Percentiles rank a stretch among this genome's conserved stretches.
These are phyloP conservation scores for Calonectria multiphialidica DNA, from an alignment of 2,329 filamentous ascomycete genomes.

Conservation along the genomic window DNA sequence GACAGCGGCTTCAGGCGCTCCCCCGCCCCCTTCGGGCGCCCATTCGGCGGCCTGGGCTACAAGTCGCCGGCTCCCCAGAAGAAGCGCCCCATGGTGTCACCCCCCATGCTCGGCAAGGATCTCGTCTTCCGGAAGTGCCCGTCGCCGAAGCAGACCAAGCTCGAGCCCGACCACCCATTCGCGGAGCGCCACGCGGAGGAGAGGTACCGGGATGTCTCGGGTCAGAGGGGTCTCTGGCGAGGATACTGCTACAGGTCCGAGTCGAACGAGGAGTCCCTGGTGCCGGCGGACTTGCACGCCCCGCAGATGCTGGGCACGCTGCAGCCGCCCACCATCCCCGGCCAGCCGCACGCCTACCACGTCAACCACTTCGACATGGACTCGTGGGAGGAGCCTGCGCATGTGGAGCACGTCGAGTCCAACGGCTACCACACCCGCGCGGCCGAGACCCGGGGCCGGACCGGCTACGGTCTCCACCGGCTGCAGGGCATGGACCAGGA, in stretches of 20 bases:
- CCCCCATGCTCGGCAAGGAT: conserved; percentile 90
- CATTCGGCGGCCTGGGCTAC: conserved; percentile 56
- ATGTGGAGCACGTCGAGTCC: conserved; percentile 44
- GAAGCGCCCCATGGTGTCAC: conserved; percentile 69
- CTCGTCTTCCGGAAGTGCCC: conserved; percentile 84
- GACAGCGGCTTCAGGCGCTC: conserved; percentile 56
- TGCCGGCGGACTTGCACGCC: conserved; percentile 57
- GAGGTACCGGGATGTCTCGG: conserved; percentile 67
- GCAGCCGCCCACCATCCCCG: conserved; percentile 53
- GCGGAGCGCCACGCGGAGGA: conserved; percentile 60
- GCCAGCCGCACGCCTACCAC: conserved; percentile 47
- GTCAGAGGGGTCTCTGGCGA: conserved; percentile 78
- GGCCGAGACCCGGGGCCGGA: conserved; percentile 43
- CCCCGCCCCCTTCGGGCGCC: conserved; percentile 54
- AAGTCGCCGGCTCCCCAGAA: conserved; percentile 51
- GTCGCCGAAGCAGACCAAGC: conserved; percentile 86
- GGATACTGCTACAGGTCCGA: conserved; percentile 71
- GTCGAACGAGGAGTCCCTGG: conserved; percentile 52
- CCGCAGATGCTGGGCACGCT: conserved; percentile 66
- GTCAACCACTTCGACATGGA: conserved; percentile 24
- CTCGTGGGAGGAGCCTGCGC: conserved; percentile 53
- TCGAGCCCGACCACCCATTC: conserved; percentile 81
- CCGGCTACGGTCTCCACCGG: conserved; percentile 60
- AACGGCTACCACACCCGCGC: conserved; percentile 30
- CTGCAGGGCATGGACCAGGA: conserved; percentile 60